These are phyloP conservation scores for Fusarium humuli DNA, from an alignment of 2,329 filamentous ascomycete genomes.

Conservation along the genomic window DNA sequence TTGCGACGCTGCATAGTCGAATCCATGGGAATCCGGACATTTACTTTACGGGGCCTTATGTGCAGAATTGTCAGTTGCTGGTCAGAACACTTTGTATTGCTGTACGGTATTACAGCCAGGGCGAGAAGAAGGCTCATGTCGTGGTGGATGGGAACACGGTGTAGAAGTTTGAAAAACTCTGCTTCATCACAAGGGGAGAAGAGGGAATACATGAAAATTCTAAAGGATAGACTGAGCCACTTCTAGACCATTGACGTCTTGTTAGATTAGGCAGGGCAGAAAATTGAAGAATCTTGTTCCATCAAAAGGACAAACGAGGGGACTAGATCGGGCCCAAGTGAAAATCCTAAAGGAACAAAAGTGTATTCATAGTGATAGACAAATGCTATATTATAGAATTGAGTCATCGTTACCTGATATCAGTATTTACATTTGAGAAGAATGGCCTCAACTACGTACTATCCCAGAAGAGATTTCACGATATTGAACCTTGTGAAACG, in stretches of 20 bases:
- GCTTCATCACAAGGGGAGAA: not conserved
- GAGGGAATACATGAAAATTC: not conserved
- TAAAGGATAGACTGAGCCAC: not conserved
- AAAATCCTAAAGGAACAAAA: not conserved
- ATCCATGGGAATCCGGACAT: slow-evolving; percentile 93
- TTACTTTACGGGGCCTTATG: slow-evolving; percentile 97
- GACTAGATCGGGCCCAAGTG: accelerated
- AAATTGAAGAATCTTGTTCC: not conserved
- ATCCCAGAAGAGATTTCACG: not conserved
- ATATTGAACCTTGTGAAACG: not conserved
- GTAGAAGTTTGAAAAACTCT: not conserved
- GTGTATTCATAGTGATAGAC: not conserved
- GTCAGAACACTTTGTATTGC: slow-evolving; percentile 81
- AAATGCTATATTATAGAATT: not conserved
- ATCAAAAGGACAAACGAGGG: not conserved
- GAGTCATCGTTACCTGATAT: not conserved
- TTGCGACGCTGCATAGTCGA: slow-evolving; percentile 93
- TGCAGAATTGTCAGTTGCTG: slow-evolving; percentile 92
- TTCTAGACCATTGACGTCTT: accelerated
- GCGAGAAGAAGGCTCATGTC: slow-evolving; percentile 27
- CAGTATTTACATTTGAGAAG: not conserved
- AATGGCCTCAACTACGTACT: not conserved
- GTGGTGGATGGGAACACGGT: not conserved
- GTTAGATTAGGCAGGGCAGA: no score
- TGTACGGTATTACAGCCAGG: slow-evolving; percentile 29